Percentiles rank a stretch among this genome's conserved stretches.
Conservation (phyloP, 768 basidiomycete genomes). For the Termitomyces sp. region DNA sequence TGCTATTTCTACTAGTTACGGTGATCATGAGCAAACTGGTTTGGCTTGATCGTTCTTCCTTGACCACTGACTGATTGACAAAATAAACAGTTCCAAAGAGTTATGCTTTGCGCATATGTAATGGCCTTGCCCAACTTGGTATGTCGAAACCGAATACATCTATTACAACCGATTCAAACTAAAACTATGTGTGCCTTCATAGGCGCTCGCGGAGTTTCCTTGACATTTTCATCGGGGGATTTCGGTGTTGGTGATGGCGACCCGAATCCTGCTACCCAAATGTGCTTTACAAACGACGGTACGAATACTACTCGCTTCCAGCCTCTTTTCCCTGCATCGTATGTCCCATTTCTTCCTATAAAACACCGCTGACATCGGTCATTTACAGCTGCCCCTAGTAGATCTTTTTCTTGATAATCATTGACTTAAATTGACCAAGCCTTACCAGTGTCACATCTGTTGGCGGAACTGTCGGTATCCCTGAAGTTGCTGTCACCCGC, state of each 20-base stretch:
- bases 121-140: constrained; percentile 60
- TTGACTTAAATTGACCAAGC: not conserved
- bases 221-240: constrained; percentile 66
- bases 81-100: constrained; percentile 40
- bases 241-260: constrained; percentile 62
- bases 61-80: not conserved
- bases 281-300: constrained; percentile 57
- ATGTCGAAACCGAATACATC: not conserved
- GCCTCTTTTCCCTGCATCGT: constrained; percentile 54
- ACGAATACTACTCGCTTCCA: constrained; percentile 47
- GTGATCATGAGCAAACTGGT: constrained; percentile 67
- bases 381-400: constrained; percentile 43
- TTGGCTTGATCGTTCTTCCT: not conserved
- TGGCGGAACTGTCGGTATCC: constrained; percentile 50
- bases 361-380: not conserved
- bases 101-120: constrained; percentile 53
- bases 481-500: constrained; percentile 45
- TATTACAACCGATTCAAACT: not conserved
- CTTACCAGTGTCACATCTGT: constrained; percentile 64
- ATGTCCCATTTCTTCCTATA: not conserved
- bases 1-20: constrained; percentile 65
- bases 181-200: not conserved
- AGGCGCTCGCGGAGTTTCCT: constrained; percentile 64
- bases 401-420: constrained; percentile 8
- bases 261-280: constrained; percentile 44